Base-by-base conservation (phyloP, 202 grass and related monocot species). In the Miscanthus sacchariflorus region DNA sequence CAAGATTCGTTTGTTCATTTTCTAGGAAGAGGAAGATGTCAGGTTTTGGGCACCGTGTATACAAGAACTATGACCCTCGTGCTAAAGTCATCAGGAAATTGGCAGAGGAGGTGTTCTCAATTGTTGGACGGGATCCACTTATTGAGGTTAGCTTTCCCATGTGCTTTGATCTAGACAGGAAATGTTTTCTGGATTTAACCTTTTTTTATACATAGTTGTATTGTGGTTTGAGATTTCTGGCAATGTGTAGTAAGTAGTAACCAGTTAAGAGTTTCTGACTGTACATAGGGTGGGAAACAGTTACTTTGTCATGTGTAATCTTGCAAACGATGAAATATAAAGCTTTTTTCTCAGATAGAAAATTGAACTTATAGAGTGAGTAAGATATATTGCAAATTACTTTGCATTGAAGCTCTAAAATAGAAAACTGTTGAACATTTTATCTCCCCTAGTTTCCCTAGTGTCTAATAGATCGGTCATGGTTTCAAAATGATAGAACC, bases 1-100 rank as follows among this genome's bases (percentile, higher is more conserved):
- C 27, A 72, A 73, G 15, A 59, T 87, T 56, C 61, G 23, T 39
- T 43, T 76, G 8, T 72, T 69, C 40, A 19, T 88, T 87, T 79
- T 82, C 14, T 81, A 99, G 94, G 91, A 99, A 96, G 88, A 87
- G 93, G 61, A 99, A 99, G 86, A 91, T 99, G 94, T 99, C 94
- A 23, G 94, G 97, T 68, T 99, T 99, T 66, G 94, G 96, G 4
- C 96, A 99, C 79, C 92, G 96, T 82, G 96, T 99, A 46, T 99
- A 99, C 61, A 99, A 96, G 85, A 99, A 99, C 46, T 99, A 99
- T 69, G 96, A 99, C 70, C 96, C 96, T 82, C 92, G 94, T 85
- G 96, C 96, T 82, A 99, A 99, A 88, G 96, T 99, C 50, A 92
- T 99, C 80, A 86, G 92, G 59, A 96, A 96, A 84, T 90, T 99